Evolutionary conservation across 306 rosid species (phyloP).

Genomic region (Prunus davidiana): DNA sequence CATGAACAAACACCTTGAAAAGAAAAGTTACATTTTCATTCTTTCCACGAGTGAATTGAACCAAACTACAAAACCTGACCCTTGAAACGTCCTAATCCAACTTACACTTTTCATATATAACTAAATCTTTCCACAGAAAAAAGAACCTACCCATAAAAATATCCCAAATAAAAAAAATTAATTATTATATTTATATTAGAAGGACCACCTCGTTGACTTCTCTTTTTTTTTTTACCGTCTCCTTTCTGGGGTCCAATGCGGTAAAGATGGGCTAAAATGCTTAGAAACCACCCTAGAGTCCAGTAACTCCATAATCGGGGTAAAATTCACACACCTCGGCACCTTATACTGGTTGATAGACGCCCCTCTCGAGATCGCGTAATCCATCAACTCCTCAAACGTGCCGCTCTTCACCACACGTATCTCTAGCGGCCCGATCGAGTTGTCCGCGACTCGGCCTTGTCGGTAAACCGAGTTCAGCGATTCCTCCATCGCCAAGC

Average conservation of each 20-base stretch:
- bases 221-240: conserved; percentile 2
- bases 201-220: conserved; percentile 17
- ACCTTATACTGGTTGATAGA: conserved; percentile 61
- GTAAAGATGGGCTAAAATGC: conserved; percentile 49
- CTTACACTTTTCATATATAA: not conserved
- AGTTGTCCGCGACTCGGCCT: conserved; percentile 49
- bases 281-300: conserved; percentile 49
- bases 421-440: conserved; percentile 54
- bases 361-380: conserved; percentile 61
- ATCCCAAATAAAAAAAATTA: not conserved
- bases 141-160: not conserved
- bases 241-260: conserved; percentile 49
- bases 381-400: conserved; percentile 60
- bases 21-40: not conserved
- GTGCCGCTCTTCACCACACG: conserved; percentile 49
- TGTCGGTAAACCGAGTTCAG: conserved; percentile 55
- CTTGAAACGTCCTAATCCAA: conserved; percentile 25
- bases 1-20: not conserved
- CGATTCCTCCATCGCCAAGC: conserved; percentile 54
- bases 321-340: conserved; percentile 60
- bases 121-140: not conserved
- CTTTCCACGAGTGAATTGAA: conserved; percentile 18
- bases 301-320: conserved; percentile 54
- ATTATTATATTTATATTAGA: not conserved
- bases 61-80: conserved; percentile 22